Evolutionary conservation across 1,284 basidiomycete genomes (phyloP).

Genomic region (Ustilago crameri): DNA sequence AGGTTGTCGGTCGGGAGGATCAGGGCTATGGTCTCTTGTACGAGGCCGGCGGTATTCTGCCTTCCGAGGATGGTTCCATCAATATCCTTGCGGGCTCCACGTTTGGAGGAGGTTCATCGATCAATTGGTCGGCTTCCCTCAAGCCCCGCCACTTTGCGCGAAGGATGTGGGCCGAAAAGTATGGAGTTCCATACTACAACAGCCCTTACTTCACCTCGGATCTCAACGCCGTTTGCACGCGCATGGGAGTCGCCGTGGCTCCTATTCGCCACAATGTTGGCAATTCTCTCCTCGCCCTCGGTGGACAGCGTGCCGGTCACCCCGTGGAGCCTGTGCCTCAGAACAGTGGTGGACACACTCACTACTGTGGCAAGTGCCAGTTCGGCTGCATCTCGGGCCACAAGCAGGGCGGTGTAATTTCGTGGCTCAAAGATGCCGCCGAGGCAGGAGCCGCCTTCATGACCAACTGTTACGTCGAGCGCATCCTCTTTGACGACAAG

Average conservation of each 20-base stretch:
- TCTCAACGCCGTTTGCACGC: slow-evolving; percentile 67
- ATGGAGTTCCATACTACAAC: slow-evolving; percentile 68
- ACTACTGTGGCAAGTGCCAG: slow-evolving; percentile 70
- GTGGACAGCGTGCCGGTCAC: slow-evolving; percentile 65
- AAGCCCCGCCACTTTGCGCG: slow-evolving; percentile 69
- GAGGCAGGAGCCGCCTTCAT: slow-evolving; percentile 68
- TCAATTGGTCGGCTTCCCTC: slow-evolving; percentile 71
- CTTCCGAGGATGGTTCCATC: slow-evolving; percentile 68
- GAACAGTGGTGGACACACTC: slow-evolving; percentile 69
- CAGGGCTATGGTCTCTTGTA: slow-evolving; percentile 69
- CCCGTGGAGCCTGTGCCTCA: slow-evolving; percentile 68
- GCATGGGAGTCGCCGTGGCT: slow-evolving; percentile 69
- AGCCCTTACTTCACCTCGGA: slow-evolving; percentile 67
- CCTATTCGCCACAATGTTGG: slow-evolving; percentile 68
- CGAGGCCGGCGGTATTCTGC: slow-evolving; percentile 69
- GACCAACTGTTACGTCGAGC: slow-evolving; percentile 67
- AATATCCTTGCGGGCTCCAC: slow-evolving; percentile 69
- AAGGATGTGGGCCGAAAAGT: slow-evolving; percentile 69
- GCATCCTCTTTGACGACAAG: slow-evolving; percentile 68
- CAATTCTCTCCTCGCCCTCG: slow-evolving; percentile 67
- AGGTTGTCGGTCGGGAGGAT: slow-evolving; percentile 66
- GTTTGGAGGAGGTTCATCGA: slow-evolving; percentile 71
- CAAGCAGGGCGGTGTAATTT: slow-evolving; percentile 68
- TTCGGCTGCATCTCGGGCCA: slow-evolving; percentile 68
- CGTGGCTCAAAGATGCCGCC: slow-evolving; percentile 69